Evolutionary conservation across 208 protist species (phyloP), one percentile per base, ranked within the genome.

Genomic region (Acanthamoeba sp.): DNA sequence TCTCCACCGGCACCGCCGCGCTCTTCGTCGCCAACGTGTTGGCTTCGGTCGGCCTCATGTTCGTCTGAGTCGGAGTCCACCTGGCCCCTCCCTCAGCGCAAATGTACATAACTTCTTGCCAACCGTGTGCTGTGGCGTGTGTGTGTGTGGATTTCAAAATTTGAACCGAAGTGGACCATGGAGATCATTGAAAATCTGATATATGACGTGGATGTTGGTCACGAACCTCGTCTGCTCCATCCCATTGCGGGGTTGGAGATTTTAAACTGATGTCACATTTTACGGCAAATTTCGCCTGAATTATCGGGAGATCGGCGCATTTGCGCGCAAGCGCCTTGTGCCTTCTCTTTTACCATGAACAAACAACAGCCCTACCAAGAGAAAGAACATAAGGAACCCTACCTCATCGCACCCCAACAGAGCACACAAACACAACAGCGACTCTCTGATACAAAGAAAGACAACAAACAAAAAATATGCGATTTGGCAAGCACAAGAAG

Each of bases 401-500:
- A 64, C 57, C 12, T 16, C 12, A 12, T 18, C 22, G 14, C 14
- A 55, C 48, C 48, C 48, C 1, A 64, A 16, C 57, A 32, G 12
- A 16, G 9, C 57, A 22, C 0, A 36, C 12, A 34, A 71, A 24
- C 12, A 36, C 29, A n/a, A 10, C 18, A 69, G 27, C 20, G 7
- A 69, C 62, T n/a, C n/a, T n/a, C n/a, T n/a, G n/a, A n/a, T 27
- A 40, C 69, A 32, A 0, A 32, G 7, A 78, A 32, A 29, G 32
- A 78, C 3, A 24, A 40, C 4, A 42, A 32, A 40, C 66, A 5
- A 24, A 76, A 7, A 71, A 22, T 6, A 78, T 78, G 69, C 1
- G 36, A 22, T 78, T 78, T 12, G 69, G 69, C 69, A 36, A 78
- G 29, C 69, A 78, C 69, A 78, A 78, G 69, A 78, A 78, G n/a